Evolutionary conservation across 2,329 filamentous ascomycete species (phyloP).

Genomic region (Nigrospora sphaerica): DNA sequence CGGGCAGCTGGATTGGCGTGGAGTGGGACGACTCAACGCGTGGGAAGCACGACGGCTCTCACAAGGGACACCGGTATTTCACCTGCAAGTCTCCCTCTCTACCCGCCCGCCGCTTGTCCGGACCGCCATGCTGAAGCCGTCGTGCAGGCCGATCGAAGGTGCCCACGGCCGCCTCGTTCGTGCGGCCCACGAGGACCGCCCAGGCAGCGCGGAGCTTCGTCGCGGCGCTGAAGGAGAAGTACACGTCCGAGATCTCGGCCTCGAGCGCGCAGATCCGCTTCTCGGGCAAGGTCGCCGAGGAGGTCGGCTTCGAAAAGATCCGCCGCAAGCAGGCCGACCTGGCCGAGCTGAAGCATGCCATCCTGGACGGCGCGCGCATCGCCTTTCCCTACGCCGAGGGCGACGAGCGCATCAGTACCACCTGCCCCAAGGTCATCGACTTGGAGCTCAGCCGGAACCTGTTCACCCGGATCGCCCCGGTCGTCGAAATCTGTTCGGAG

Average conservation of each 20-base stretch:
- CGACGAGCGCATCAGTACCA: constrained; percentile 34
- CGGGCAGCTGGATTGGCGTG: constrained; percentile 81
- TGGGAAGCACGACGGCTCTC: constrained; percentile 85
- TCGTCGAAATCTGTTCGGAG: constrained; percentile 64
- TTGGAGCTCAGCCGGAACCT: constrained; percentile 83
- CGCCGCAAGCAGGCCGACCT: constrained; percentile 71
- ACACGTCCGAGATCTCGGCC: constrained; percentile 53
- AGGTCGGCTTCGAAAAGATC: constrained; percentile 94
- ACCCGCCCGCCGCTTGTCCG: background rate
- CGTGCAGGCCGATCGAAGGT: constrained; percentile 50
- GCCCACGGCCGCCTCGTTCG: constrained; percentile 74
- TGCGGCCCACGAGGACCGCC: constrained; percentile 66
- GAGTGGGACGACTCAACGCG: constrained; percentile 89
- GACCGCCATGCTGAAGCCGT: background rate
- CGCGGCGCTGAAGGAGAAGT: constrained; percentile 75
- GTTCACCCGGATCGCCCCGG: constrained; percentile 58
- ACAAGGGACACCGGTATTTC: constrained; percentile 77
- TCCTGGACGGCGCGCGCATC: constrained; percentile 73
- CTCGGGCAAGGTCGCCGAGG: constrained; percentile 81
- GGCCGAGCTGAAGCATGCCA: constrained; percentile 69
- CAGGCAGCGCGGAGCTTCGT: constrained; percentile 69
- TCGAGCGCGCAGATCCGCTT: constrained; percentile 51
- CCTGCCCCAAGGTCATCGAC: constrained; percentile 64
- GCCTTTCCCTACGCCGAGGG: constrained; percentile 24
- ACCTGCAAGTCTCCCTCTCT: constrained; percentile 48